Evolutionary conservation across 805 yeast species (phyloP).

Genomic region (Spathaspora girioi): DNA sequence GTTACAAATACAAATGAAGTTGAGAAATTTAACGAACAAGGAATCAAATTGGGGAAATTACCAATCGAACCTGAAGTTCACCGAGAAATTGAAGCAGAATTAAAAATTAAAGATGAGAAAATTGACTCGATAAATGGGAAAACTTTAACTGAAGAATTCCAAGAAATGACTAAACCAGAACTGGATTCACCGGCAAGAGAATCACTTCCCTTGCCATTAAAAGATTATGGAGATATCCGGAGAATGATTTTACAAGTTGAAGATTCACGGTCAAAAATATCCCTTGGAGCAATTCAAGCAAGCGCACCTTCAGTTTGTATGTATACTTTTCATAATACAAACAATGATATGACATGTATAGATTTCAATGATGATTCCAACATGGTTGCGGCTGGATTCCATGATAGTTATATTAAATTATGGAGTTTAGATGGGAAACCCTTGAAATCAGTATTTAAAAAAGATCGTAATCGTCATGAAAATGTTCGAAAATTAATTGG

Average conservation of each 20-base stretch:
- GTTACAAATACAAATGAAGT: constrained; percentile 42
- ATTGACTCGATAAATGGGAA: constrained; percentile 31
- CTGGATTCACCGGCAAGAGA: constrained; percentile 72
- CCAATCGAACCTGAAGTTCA: constrained; percentile 85
- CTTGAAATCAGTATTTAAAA: constrained; percentile 55
- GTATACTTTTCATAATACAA: constrained; percentile 97
- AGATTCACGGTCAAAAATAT: constrained; percentile 76
- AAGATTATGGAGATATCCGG: constrained; percentile 74
- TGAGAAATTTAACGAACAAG: constrained; percentile 63
- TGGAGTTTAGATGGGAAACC: constrained; percentile 96
- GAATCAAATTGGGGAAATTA: constrained; percentile 75
- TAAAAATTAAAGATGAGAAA: constrained; percentile 70
- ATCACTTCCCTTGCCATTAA: constrained; percentile 79
- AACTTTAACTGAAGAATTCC: constrained; percentile 37
- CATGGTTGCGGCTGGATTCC: constrained; percentile 89
- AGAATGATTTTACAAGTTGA: constrained; percentile 73
- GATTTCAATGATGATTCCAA: constrained; percentile 87
- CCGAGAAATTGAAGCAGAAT: constrained; percentile 79
- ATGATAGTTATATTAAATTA: constrained; percentile 82
- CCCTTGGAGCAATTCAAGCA: constrained; percentile 63
- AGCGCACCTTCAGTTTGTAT: constrained; percentile 92
- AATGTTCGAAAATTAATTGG: constrained; percentile 69
- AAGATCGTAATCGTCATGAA: constrained; percentile 47
- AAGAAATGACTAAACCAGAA: constrained; percentile 46
- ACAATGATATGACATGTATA: constrained; percentile 80